Evolutionary conservation across 805 yeast genomes (phyloP).

Genomic region (Yueomyces sp.): DNA sequence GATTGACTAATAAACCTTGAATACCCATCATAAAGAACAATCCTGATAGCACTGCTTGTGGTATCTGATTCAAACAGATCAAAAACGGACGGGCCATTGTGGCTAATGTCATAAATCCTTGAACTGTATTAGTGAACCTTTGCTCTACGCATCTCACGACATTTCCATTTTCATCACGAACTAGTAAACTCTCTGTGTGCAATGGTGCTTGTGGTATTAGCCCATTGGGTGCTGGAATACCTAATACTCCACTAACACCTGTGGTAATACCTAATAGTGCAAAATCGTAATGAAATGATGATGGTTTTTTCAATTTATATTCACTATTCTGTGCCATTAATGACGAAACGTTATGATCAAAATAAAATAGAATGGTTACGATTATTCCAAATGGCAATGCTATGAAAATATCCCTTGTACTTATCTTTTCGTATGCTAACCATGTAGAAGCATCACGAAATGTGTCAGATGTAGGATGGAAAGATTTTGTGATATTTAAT

Average conservation of each 20-base stretch:
- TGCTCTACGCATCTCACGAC: constrained; percentile 71
- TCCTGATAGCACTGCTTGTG: constrained; percentile 89
- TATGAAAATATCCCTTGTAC: constrained; percentile 65
- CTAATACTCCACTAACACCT: constrained; percentile 74
- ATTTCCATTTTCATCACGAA: constrained; percentile 20
- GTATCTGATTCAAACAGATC: constrained; percentile 67
- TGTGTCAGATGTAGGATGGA: constrained; percentile 47
- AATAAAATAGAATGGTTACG: constrained; percentile 73
- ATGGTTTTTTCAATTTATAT: constrained; percentile 72
- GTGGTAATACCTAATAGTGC: constrained; percentile 75
- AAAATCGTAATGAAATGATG: constrained; percentile 89
- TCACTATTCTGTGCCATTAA: constrained; percentile 80
- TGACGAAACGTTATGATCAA: constrained; percentile 91
- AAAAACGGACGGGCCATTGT: constrained; percentile 85
- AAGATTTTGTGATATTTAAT: constrained; percentile 61
- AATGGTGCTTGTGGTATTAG: constrained; percentile 94
- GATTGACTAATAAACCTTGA: constrained; percentile 58
- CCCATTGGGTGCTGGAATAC: constrained; percentile 94
- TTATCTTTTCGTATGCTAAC: constrained; percentile 28
- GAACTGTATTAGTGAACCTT: constrained; percentile 68
- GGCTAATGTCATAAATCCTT: constrained; percentile 72
- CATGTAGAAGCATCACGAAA: constrained; percentile 20
- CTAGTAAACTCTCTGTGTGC: constrained; percentile 68
- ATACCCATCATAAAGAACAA: constrained; percentile 89
- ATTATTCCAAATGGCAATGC: constrained; percentile 90